Percentiles rank a stretch among this genome's conserved stretches.
These are phyloP conservation scores for Candida palmyrensis DNA, from an alignment of 805 yeast species.

Conservation along the genomic window DNA sequence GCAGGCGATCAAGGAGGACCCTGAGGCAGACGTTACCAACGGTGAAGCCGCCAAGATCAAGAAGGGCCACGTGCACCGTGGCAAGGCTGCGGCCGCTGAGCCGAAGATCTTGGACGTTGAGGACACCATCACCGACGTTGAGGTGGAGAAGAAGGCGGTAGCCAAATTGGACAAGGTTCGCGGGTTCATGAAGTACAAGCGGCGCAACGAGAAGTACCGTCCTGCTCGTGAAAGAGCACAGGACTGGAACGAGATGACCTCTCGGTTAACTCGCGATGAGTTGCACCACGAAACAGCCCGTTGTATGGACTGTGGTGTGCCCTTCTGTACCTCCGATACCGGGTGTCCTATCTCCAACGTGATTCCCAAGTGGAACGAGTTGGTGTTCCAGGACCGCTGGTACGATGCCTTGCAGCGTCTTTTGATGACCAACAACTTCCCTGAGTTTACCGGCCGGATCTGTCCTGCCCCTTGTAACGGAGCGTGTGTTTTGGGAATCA, in stretches of 20 bases:
- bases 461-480: conserved; percentile 99
- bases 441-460: conserved; percentile 96
- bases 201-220: conserved; percentile 84
- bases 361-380: conserved; percentile 97
- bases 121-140: conserved; percentile 73
- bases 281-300: conserved; percentile 90
- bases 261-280: conserved; percentile 78
- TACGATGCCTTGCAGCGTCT: conserved; percentile 85
- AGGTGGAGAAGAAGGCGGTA: conserved; percentile 57
- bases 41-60: conserved; percentile 71
- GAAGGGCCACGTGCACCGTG: conserved; percentile 42
- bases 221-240: conserved; percentile 66
- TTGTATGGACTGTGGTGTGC: conserved; percentile 99
- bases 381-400: conserved; percentile 94
- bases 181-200: conserved; percentile 92
- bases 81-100: conserved; percentile 44
- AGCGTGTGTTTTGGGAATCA: conserved; percentile 87
- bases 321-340: conserved; percentile 96
- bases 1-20: conserved; percentile 73
- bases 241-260: conserved; percentile 91
- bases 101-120: conserved; percentile 88
- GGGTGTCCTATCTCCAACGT: conserved; percentile 97
- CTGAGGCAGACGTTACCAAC: conserved; percentile 80
- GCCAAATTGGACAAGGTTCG: conserved; percentile 69
- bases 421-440: conserved; percentile 96